Evolutionary conservation across 805 yeast genomes (phyloP).

Genomic region (Cyberlindnera xylosilytica): DNA sequence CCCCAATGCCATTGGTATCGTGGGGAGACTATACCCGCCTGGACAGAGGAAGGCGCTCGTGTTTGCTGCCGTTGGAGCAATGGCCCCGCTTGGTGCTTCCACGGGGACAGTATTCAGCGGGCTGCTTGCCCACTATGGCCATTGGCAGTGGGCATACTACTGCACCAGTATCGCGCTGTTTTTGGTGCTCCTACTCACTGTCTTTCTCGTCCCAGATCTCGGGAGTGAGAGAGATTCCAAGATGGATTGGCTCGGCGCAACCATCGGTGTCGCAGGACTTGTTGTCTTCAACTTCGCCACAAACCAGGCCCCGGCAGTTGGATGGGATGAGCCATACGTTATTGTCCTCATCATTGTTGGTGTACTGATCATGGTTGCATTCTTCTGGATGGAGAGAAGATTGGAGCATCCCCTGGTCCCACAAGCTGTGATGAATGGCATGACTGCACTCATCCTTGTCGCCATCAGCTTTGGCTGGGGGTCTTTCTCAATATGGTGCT

Average conservation of each 20-base stretch:
- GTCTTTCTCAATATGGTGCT: conserved; percentile 70
- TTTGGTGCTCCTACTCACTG: conserved; percentile 29
- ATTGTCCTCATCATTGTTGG: conserved; percentile 56
- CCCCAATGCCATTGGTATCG: conserved; percentile 58
- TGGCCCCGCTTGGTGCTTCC: conserved; percentile 60
- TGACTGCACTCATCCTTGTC: conserved; percentile 45
- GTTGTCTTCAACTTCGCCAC: conserved; percentile 64
- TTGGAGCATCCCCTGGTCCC: conserved; percentile 54
- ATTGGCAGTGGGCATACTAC: conserved; percentile 53
- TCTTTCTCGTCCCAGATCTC: conserved; percentile 33
- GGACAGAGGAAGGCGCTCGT: conserved; percentile 50
- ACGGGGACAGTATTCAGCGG: conserved; percentile 52
- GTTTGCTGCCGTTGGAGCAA: conserved; percentile 53
- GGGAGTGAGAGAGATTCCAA: conserved; percentile 14
- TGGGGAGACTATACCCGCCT: conserved; percentile 43
- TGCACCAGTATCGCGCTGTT: conserved; percentile 35
- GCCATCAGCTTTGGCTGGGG: conserved; percentile 70
- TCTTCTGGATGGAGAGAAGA: conserved; percentile 46
- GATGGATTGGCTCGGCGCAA: conserved; percentile 53
- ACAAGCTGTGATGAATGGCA: conserved; percentile 38
- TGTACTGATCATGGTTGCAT: conserved; percentile 37
- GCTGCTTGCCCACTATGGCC: conserved; percentile 37
- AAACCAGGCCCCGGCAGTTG: conserved; percentile 73
- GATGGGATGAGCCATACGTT: conserved; percentile 62
- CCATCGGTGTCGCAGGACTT: conserved; percentile 56